phyloP scores from a whole-genome alignment of 1,139 yeast species.

The Hemisphaericaspora xylanilytica region DNA sequence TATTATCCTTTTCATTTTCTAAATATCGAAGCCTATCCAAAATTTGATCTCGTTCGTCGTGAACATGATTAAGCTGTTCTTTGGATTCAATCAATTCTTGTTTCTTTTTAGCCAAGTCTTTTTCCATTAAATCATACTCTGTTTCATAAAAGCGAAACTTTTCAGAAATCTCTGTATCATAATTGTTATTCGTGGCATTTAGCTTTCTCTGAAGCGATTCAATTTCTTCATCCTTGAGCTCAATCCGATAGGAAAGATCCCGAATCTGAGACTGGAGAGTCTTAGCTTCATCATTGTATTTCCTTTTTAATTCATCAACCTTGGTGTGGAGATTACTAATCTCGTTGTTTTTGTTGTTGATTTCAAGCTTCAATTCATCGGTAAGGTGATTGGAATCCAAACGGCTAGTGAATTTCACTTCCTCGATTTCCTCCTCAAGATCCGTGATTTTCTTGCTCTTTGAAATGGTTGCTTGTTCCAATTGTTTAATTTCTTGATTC shows the following conservation, averaged over 20 bases:
- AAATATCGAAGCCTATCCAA: background rate
- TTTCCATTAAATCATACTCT: slow-evolving; percentile 9
- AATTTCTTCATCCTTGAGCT: background rate
- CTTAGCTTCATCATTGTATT: background rate
- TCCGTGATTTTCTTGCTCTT: slow-evolving; percentile 1
- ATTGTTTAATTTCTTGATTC: slow-evolving; percentile 1
- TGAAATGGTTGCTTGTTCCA: background rate
- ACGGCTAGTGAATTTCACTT: background rate
- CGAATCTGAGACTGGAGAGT: background rate
- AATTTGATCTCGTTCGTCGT: slow-evolving; percentile 3
- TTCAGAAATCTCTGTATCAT: slow-evolving; percentile 1
- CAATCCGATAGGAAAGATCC: background rate
- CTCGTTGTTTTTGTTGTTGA: background rate
- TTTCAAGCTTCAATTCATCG: background rate
- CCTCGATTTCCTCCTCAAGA: slow-evolving; percentile 3
- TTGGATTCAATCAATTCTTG: slow-evolving; percentile 1
- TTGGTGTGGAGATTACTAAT: slow-evolving; percentile 3
- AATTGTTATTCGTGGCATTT: background rate
- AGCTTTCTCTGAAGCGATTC: background rate
- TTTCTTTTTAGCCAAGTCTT: slow-evolving; percentile 3
- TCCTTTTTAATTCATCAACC: background rate
- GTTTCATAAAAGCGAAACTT: slow-evolving; percentile 8
- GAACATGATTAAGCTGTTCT: background rate
- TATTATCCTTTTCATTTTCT: background rate
- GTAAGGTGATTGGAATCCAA: background rate